phyloP scores from a whole-genome alignment of 2,329 filamentous ascomycete species.

The Alternaria ventricosa region DNA sequence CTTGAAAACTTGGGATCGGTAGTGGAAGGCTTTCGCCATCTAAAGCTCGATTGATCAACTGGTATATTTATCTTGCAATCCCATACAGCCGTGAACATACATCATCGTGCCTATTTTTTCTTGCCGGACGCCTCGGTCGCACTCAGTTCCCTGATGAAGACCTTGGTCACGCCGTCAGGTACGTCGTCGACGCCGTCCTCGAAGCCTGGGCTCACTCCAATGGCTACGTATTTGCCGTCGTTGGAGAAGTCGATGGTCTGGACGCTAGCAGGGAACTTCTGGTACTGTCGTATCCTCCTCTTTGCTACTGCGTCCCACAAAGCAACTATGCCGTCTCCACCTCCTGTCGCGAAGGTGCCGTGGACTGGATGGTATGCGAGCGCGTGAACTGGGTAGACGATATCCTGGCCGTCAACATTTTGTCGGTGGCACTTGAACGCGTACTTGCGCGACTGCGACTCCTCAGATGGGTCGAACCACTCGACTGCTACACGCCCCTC shows the following conservation, averaged over 20 bases:
- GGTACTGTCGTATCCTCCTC: constrained; percentile 87
- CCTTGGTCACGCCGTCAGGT: constrained; percentile 71
- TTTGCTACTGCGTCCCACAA: constrained; percentile 93
- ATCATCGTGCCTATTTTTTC: constrained; percentile 58
- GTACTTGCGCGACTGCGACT: constrained; percentile 92
- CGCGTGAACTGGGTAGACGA: constrained; percentile 91
- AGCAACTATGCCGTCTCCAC: constrained; percentile 89
- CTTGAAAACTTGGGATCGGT: neutral
- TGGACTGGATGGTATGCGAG: constrained; percentile 83
- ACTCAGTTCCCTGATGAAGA: constrained; percentile 82
- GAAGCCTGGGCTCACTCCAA: constrained; percentile 84
- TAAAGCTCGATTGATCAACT: neutral
- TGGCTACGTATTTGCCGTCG: constrained; percentile 78
- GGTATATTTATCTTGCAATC: constrained; percentile 1
- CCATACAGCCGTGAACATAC: neutral
- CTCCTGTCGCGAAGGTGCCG: constrained; percentile 87
- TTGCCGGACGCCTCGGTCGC: constrained; percentile 91
- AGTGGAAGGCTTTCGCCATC: neutral
- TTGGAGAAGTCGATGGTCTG: constrained; percentile 77
- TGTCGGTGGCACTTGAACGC: constrained; percentile 98
- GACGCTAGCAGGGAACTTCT: constrained; percentile 80
- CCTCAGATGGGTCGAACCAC: constrained; percentile 90
- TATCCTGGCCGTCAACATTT: constrained; percentile 71
- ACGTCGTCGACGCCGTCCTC: constrained; percentile 87
- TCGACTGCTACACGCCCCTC: constrained; percentile 96